A percentile compares a stretch with the other conserved stretches of the same genome.
Conservation (phyloP, 805 yeast species). For the Spathaspora sp. region DNA sequence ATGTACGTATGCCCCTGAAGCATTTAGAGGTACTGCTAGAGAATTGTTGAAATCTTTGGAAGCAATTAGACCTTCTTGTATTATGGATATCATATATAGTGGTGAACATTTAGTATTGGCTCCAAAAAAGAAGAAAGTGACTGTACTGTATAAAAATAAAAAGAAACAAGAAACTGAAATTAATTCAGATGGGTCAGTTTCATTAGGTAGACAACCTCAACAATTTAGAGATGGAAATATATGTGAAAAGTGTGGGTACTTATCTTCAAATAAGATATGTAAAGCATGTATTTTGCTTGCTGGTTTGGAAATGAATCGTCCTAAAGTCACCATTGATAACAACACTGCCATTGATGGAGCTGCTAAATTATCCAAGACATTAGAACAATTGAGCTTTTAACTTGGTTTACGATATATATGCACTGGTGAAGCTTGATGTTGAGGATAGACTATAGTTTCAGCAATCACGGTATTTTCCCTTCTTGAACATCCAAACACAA, state of each 20-base stretch:
- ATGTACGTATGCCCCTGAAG: slow-evolving; percentile 97
- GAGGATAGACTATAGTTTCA: slow-evolving; percentile 36
- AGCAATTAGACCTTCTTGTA: slow-evolving; percentile 86
- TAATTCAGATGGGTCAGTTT: slow-evolving; percentile 60
- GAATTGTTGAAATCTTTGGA: slow-evolving; percentile 87
- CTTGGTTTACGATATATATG: slow-evolving; percentile 16
- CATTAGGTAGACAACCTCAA: slow-evolving; percentile 24
- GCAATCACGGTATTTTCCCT: slow-evolving; percentile 35
- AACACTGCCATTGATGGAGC: slow-evolving; percentile 57
- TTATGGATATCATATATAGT: slow-evolving; percentile 88
- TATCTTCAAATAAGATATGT: slow-evolving; percentile 84
- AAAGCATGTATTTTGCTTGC: slow-evolving; percentile 89
- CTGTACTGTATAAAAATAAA: slow-evolving; percentile 29
- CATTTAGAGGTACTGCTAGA: slow-evolving; percentile 96
- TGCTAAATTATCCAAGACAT: slow-evolving; percentile 54
- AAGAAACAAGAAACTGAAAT: slow-evolving; percentile 47
- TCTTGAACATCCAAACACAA: slow-evolving; percentile 34
- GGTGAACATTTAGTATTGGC: slow-evolving; percentile 81
- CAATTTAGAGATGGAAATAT: slow-evolving; percentile 56
- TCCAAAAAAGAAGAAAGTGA: slow-evolving; percentile 47
- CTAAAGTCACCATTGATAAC: slow-evolving; percentile 57
- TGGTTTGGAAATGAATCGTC: slow-evolving; percentile 75
- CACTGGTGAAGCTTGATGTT: slow-evolving; percentile 32
- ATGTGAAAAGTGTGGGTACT: slow-evolving; percentile 88
- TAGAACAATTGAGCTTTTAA: slow-evolving; percentile 64